phyloP scores from a whole-genome alignment of 306 rosid genomes.

The Delonix regia region DNA sequence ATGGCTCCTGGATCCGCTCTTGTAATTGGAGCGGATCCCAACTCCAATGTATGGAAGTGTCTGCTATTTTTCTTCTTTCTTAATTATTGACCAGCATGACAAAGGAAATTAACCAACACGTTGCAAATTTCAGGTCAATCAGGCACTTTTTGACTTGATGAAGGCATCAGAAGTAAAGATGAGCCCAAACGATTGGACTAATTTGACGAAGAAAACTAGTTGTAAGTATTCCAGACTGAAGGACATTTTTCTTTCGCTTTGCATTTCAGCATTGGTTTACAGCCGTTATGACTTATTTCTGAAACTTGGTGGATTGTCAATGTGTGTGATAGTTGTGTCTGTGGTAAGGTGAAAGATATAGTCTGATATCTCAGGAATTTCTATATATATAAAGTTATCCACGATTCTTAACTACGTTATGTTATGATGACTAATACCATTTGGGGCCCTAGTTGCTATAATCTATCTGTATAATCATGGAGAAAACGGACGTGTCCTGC shows the following conservation, averaged over 20 bases:
- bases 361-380: constrained; percentile 7
- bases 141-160: constrained; percentile 78
- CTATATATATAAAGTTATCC: not conserved
- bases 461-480: constrained; percentile 24
- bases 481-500: not conserved
- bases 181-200: constrained; percentile 83
- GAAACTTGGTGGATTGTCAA: constrained; percentile 42
- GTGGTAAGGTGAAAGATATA: constrained; percentile 24
- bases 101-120: constrained; percentile 30
- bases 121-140: constrained; percentile 72
- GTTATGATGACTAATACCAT: not conserved
- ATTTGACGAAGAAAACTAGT: constrained; percentile 58
- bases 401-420: not conserved
- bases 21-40: no score
- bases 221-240: constrained; percentile 50
- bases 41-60: no score
- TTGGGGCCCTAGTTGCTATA: constrained; percentile 8
- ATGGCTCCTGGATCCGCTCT: no score
- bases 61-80: not conserved
- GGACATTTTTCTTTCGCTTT: constrained; percentile 5
- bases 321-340: constrained; percentile 31
- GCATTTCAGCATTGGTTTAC: constrained; percentile 33
- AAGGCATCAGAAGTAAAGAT: constrained; percentile 66
- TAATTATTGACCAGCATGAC: constrained; percentile 1
- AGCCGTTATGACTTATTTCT: constrained; percentile 36